A percentile compares a stretch with the other conserved stretches of the same genome.
Conservation (phyloP, 2,329 filamentous ascomycete genomes). For the Talaromyces pinophilus region DNA sequence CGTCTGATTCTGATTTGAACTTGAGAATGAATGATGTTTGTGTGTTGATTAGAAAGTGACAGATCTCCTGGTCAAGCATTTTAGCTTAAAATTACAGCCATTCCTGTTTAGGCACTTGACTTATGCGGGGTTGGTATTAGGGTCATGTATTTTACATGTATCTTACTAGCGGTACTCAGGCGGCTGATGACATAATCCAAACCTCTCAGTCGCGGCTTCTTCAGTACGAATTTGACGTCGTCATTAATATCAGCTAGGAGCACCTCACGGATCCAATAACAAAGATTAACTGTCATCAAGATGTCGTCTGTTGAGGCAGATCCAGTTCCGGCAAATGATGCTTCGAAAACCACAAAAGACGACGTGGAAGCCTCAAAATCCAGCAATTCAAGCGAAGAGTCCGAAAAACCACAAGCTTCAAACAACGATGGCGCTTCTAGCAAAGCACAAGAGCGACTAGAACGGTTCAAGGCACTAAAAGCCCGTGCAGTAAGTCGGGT, state of each 20-base stretch:
- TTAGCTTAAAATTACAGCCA: background rate
- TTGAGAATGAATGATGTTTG: background rate
- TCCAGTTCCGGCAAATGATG: background rate
- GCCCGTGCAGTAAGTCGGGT: constrained; percentile 64
- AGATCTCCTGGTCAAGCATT: constrained; percentile 3
- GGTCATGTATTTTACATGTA: background rate
- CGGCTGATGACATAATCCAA: constrained; percentile 18
- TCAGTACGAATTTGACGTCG: background rate
- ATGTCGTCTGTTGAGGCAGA: constrained; percentile 17
- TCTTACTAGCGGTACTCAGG: background rate
- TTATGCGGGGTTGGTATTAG: constrained; percentile 12
- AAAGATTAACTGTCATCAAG: background rate
- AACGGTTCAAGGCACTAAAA: constrained; percentile 84
- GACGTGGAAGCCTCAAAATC: background rate
- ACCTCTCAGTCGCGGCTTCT: constrained; percentile 4
- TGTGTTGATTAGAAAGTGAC: background rate
- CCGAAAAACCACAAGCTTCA: constrained; percentile 24
- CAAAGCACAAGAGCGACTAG: constrained; percentile 63
- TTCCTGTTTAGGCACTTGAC: background rate
- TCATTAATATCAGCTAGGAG: background rate
- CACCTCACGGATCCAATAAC: background rate
- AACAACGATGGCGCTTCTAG: constrained; percentile 27
- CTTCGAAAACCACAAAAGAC: background rate
- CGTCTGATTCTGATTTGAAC: background rate
- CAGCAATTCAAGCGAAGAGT: constrained; percentile 7